Evolutionary conservation across 495 filamentous ascomycete species (phyloP), one percentile per base, ranked within the genome.

Genomic region (Melanomma pulvis-pyrius): DNA sequence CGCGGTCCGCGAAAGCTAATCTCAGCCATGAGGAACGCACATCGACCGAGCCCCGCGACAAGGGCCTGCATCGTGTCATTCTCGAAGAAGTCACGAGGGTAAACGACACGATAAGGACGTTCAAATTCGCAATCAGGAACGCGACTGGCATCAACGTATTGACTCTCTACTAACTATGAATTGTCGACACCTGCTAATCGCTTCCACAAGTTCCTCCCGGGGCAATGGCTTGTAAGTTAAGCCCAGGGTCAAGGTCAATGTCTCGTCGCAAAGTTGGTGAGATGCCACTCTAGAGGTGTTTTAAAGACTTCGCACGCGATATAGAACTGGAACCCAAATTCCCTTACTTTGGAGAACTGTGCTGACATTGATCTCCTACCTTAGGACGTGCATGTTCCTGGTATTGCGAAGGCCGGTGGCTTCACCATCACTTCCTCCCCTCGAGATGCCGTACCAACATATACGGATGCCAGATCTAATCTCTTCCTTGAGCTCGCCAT

Each of bases 161-260:
- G 39, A 62, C 67, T 19, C 30, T 36, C 13, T 15, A 28, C 46
- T 19, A 19, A 24, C 36, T 32, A 22, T 15, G n/a, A 26, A 66
- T 36, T 47, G 55, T 59, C 49, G 29, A 59, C 54, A 55, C 39
- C 39, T 15, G 58, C 63, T 56, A 61, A 71, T 67, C 49, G 25
- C 44, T 47, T 69, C 66, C 59, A 53, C 3, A 55, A 87, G 84
- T 94, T 93, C 76, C 79, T 88, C 28, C 88, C 93, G 1, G 93
- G 93, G 34, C 93, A 97, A 82, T 97, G 92, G 92, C 82, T 97
- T 57, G n/a, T n/a, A n/a, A n/a, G n/a, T n/a, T n/a, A n/a, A n/a
- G n/a, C n/a, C n/a, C n/a, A n/a, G n/a, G n/a, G n/a, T n/a, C n/a
- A n/a, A n/a, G n/a, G n/a, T n/a, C n/a, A n/a, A n/a, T n/a, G n/a